Percentiles rank a stretch among this genome's conserved stretches.
These are phyloP conservation scores for Nakazawaea pomicola DNA, from an alignment of 805 yeast genomes.

Conservation along the genomic window DNA sequence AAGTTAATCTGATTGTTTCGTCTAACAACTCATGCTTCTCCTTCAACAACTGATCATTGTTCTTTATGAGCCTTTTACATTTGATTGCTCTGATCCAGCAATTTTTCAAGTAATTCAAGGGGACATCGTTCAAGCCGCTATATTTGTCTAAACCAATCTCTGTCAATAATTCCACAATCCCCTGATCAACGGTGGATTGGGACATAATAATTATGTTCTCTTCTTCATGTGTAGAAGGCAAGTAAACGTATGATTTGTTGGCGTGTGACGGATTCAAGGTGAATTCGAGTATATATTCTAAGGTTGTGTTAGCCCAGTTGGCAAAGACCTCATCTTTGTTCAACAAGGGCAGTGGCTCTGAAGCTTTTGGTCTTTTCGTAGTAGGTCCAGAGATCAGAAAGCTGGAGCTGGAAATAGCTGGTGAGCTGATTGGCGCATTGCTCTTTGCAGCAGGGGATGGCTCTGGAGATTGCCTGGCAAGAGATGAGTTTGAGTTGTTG, in stretches of 20 bases:
- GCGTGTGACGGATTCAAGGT: constrained; percentile 21
- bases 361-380: constrained; percentile 2
- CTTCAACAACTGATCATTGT: constrained; percentile 33
- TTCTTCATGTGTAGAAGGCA: constrained; percentile 23
- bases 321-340: constrained; percentile 25
- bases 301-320: constrained; percentile 36
- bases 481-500: constrained; percentile 7
- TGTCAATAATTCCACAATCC: constrained; percentile 50
- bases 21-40: constrained; percentile 36
- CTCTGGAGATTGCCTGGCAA: constrained; percentile 2
- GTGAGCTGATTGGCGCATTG: neutral
- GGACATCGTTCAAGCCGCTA: constrained; percentile 17
- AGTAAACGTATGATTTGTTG: constrained; percentile 14
- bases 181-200: constrained; percentile 38
- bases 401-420: neutral
- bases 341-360: neutral
- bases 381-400: neutral
- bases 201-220: constrained; percentile 17
- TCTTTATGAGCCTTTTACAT: constrained; percentile 36
- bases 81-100: constrained; percentile 38
- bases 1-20: constrained; percentile 42
- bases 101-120: constrained; percentile 42
- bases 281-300: constrained; percentile 33
- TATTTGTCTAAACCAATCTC: constrained; percentile 41
- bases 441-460: neutral